Evolutionary conservation across 2,329 filamentous ascomycete species (phyloP).

Genomic region (Lomentospora prolificans): DNA sequence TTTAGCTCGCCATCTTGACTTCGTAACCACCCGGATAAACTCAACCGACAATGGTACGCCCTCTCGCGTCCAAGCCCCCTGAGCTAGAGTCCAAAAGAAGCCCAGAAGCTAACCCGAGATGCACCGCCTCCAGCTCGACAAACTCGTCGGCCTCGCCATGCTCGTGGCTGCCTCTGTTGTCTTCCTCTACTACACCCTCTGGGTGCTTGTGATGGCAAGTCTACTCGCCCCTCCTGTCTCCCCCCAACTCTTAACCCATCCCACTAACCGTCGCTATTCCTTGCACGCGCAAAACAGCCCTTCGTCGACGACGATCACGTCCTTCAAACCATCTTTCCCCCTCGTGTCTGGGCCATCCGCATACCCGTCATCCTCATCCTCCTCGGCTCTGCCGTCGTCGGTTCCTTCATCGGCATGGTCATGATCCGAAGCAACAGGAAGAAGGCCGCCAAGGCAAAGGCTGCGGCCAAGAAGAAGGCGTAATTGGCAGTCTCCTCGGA

Average conservation of each 20-base stretch:
- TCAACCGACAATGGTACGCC: conserved; percentile 3
- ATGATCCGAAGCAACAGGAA: conserved; percentile 99
- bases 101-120: not conserved
- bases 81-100: not conserved
- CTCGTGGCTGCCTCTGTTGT: conserved; percentile 55
- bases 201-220: conserved; percentile 91
- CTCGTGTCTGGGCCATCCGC: conserved; percentile 96
- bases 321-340: conserved; percentile 89
- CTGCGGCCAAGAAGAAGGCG: conserved; percentile 70
- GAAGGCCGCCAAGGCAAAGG: conserved; percentile 89
- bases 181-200: conserved; percentile 86
- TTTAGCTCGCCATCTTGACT: not conserved
- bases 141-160: conserved; percentile 61
- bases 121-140: conserved; percentile 67
- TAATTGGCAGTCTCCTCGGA: too few species aligned
- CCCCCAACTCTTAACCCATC: conserved; percentile 7
- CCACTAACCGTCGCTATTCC: not conserved
- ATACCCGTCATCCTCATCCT: conserved; percentile 95
- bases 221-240: conserved; percentile 8
- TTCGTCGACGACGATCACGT: conserved; percentile 94
- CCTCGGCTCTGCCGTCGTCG: conserved; percentile 84
- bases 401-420: conserved; percentile 89
- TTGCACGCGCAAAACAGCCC: conserved; percentile 47
- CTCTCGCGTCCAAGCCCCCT: not conserved
- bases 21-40: not conserved